phyloP scores from a whole-genome alignment of 164 flowering plant genomes.

The Vitis rotundifolia region DNA sequence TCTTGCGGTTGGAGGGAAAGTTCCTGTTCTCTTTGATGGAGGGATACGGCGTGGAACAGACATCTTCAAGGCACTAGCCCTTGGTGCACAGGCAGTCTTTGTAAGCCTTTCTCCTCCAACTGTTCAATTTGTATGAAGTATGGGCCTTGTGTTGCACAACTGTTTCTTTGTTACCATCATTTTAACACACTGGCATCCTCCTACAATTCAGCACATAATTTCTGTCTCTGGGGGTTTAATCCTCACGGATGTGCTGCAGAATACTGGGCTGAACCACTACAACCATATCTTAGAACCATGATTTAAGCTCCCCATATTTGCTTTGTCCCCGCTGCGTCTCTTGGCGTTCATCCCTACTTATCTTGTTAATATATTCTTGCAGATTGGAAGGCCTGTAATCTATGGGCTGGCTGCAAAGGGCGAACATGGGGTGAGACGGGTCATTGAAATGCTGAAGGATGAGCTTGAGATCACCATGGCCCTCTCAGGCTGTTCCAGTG shows the following conservation, averaged over 20 bases:
- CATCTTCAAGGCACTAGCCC: conserved; percentile 86
- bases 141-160: no score
- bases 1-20: conserved; percentile 60
- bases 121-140: background rate
- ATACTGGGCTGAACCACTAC: no score
- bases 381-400: conserved; percentile 68
- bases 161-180: no score
- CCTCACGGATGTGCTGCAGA: no score
- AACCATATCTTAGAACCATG: no score
- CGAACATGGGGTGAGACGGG: conserved; percentile 47
- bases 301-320: no score
- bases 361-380: conserved; percentile 3
- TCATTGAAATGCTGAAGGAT: conserved; percentile 65
- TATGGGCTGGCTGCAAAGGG: conserved; percentile 64
- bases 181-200: no score
- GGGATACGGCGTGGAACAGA: conserved; percentile 85
- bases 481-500: conserved; percentile 56
- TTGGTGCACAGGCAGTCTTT: conserved; percentile 85
- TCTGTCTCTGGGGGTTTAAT: no score
- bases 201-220: no score
- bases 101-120: conserved; percentile 29
- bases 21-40: conserved; percentile 82
- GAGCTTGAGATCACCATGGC: conserved; percentile 84
- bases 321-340: no score
- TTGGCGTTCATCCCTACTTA: no score